Evolutionary conservation across 768 basidiomycete species (phyloP), one percentile per base, ranked within the genome.

Genomic region (Artomyces pyxidatus): DNA sequence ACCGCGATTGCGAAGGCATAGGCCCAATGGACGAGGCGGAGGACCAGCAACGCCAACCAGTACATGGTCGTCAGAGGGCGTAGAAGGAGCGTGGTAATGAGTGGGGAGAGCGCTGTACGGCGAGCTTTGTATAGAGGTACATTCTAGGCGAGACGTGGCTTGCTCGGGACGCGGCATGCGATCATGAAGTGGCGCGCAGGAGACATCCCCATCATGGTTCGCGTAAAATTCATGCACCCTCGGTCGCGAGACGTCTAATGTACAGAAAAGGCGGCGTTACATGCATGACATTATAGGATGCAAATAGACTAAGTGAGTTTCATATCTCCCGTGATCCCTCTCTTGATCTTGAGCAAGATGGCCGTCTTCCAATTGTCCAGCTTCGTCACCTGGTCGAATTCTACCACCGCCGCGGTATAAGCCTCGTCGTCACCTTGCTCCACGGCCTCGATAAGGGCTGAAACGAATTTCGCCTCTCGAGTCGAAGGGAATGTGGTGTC

Each of bases 341-440:
- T 80, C 77, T 98, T 98, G 66, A 97, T 84, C 71, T 85, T 88
- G 60, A 98, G 71, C 61, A 99, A 65, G 44, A 99, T 84, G 25
- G 65, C 73, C 40, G 94, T 98, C 77, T 97, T 98, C 93, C 92
- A 96, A 65, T 86, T 87, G 64, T 98, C 95, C 62, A 99, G 68
- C 69, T 89, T 92, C 32, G 81, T 87, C 52, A 97, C 79, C 61
- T 92, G 84, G 65, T 98, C 93, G 63, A 80, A 98, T 63, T 94
- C 91, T 37, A 80, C 81, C n/a, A 95, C 83, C n/a, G 83, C 83
- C 16, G 69, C 82, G 5, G 88, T 90, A 63, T 87, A 95, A 22
- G 71, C 66, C 57, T 88, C 82, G 66, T 78, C 59, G 69, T 88
- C 85, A 6, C 79, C 83, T 27, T 69, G 71, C 47, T 85, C 83